Conservation (phyloP, 1,139 yeast genomes). For the Sugiyamaella japonica region DNA sequence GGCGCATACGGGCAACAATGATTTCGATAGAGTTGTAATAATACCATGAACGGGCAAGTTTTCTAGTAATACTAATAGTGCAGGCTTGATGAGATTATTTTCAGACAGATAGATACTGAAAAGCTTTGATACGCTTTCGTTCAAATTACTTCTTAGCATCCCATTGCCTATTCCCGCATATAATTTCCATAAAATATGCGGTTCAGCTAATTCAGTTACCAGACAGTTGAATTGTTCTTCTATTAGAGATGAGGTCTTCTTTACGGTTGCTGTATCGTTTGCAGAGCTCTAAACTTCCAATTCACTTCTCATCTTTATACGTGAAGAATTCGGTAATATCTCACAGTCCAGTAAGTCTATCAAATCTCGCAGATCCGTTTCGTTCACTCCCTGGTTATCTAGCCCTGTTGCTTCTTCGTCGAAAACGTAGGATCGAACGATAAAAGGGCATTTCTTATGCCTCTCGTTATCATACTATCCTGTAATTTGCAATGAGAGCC, state of each 20-base stretch:
- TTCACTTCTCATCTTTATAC: background rate
- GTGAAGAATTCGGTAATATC: background rate
- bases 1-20: background rate
- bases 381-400: background rate
- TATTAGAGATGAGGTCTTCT: background rate
- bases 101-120: constrained; percentile 9
- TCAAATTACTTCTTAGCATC: background rate
- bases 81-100: background rate
- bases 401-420: constrained; percentile 1
- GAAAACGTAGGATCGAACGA: constrained; percentile 10
- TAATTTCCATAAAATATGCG: constrained; percentile 4
- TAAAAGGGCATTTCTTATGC: constrained; percentile 8
- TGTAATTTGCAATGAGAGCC: background rate
- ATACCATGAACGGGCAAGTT: constrained; percentile 6
- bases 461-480: constrained; percentile 9
- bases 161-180: constrained; percentile 1
- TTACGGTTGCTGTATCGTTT: background rate
- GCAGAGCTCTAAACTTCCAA: background rate
- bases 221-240: constrained; percentile 4
- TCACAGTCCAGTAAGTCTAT: background rate
- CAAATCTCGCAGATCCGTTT: background rate
- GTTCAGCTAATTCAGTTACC: constrained; percentile 1
- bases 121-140: background rate
- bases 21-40: constrained; percentile 1
- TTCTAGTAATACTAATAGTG: constrained; percentile 6